phyloP scores from a whole-genome alignment of 176 grass and related monocot species.

The Raddia distichophylla region DNA sequence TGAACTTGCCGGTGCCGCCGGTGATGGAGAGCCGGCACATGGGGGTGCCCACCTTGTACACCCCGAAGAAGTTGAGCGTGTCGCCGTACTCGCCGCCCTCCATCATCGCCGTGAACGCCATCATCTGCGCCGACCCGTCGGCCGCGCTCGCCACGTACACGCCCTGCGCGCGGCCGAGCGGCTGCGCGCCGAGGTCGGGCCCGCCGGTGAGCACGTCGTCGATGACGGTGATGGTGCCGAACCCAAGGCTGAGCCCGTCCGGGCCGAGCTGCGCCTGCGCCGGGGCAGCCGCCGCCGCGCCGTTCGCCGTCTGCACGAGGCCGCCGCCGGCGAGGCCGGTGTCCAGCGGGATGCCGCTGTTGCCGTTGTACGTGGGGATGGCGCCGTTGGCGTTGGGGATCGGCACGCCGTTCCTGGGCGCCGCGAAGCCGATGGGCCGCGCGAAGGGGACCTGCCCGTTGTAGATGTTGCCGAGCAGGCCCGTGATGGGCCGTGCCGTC shows the following conservation, averaged over 20 bases:
- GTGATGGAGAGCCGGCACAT: slow-evolving; percentile 66
- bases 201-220: slow-evolving; percentile 63
- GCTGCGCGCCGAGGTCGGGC: slow-evolving; percentile 53
- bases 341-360: slow-evolving; percentile 67
- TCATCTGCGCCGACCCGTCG: slow-evolving; percentile 66
- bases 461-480: slow-evolving; percentile 71
- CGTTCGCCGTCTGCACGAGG: slow-evolving; percentile 42
- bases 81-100: slow-evolving; percentile 72
- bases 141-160: slow-evolving; percentile 67
- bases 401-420: slow-evolving; percentile 57
- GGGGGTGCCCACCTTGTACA: slow-evolving; percentile 55
- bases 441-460: slow-evolving; percentile 76
- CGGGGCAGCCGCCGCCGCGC: slow-evolving; percentile 24
- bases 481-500: slow-evolving; percentile 70
- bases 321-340: slow-evolving; percentile 58
- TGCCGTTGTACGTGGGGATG: slow-evolving; percentile 59
- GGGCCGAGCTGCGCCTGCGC: slow-evolving; percentile 61
- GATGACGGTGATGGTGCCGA: slow-evolving; percentile 72
- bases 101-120: slow-evolving; percentile 75
- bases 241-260: slow-evolving; percentile 70
- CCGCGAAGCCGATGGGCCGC: slow-evolving; percentile 60
- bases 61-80: slow-evolving; percentile 68
- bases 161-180: slow-evolving; percentile 56
- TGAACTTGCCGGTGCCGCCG: slow-evolving; percentile 68
- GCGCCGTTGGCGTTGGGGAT: slow-evolving; percentile 69